Percentiles rank a stretch among this genome's conserved stretches.
These are phyloP conservation scores for Xylona heveae DNA, from an alignment of 495 filamentous ascomycete genomes.

Conservation along the genomic window DNA sequence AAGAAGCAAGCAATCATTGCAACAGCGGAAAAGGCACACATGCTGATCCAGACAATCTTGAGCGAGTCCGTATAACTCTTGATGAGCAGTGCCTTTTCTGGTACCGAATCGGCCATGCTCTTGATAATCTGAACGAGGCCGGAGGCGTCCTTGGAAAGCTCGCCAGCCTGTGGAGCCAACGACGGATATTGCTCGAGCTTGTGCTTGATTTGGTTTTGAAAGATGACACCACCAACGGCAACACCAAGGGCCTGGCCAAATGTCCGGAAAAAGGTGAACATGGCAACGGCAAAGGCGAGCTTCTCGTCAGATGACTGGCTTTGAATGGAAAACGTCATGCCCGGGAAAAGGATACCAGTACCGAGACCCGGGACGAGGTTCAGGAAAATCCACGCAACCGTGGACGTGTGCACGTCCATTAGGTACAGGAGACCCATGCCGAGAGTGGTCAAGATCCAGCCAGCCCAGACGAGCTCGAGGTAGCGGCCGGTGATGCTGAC, in stretches of 20 bases:
- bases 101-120: slow-evolving; percentile 11
- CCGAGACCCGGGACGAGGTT: slow-evolving; percentile 31
- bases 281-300: slow-evolving; percentile 30
- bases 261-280: slow-evolving; percentile 36
- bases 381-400: slow-evolving; percentile 26
- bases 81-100: slow-evolving; percentile 12
- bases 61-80: slow-evolving; percentile 17
- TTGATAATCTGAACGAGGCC: slow-evolving; percentile 23
- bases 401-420: slow-evolving; percentile 23
- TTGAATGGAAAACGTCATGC: slow-evolving; percentile 29
- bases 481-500: slow-evolving; percentile 28
- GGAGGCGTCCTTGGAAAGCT: slow-evolving; percentile 23
- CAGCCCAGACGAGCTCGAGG: slow-evolving; percentile 30
- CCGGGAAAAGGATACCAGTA: slow-evolving; percentile 28
- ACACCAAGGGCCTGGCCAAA: slow-evolving; percentile 44
- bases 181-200: slow-evolving; percentile 18
- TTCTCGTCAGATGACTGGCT: slow-evolving; percentile 24
- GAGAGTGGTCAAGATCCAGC: slow-evolving; percentile 29
- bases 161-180: slow-evolving; percentile 12
- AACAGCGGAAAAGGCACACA: slow-evolving; percentile 11
- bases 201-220: slow-evolving; percentile 31
- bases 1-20: slow-evolving; percentile 12
- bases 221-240: slow-evolving; percentile 34
- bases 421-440: slow-evolving; percentile 25
- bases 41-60: slow-evolving; percentile 14